Percentiles rank a stretch among this genome's conserved stretches.
phyloP scores from a whole-genome alignment of 768 basidiomycete species.

The Flagelloscypha sp. region DNA sequence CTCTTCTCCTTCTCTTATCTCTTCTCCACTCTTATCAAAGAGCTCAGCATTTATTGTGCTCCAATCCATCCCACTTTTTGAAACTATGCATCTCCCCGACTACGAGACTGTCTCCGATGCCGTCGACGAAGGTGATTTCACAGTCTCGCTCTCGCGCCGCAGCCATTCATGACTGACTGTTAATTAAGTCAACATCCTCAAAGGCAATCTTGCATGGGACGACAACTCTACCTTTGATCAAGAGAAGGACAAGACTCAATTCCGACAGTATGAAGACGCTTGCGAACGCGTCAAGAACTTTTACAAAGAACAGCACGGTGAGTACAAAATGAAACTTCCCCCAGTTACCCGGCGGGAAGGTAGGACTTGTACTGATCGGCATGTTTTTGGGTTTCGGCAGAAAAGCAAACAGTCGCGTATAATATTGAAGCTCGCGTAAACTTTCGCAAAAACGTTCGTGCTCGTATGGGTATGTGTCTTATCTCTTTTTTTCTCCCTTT shows the following conservation, averaged over 20 bases:
- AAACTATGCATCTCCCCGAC: too few relatives aligned
- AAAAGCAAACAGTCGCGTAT: constrained; percentile 82
- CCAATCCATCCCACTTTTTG: too few relatives aligned
- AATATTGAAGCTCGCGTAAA: constrained; percentile 72
- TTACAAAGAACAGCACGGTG: constrained; percentile 75
- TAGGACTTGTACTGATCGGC: too few relatives aligned
- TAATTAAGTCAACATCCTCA: constrained; percentile 56
- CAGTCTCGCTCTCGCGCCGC: background rate
- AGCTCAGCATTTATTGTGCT: too few relatives aligned
- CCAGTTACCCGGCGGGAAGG: too few relatives aligned
- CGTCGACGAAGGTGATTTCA: constrained; percentile 35
- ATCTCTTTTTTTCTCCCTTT: background rate
- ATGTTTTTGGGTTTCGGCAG: too few relatives aligned
- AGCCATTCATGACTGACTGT: background rate
- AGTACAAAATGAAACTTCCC: too few relatives aligned
- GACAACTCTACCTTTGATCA: constrained; percentile 50
- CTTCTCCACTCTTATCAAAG: too few relatives aligned
- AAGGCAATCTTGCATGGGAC: constrained; percentile 48
- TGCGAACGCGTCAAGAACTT: constrained; percentile 73
- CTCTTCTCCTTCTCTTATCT: too few relatives aligned
- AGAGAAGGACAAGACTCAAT: constrained; percentile 55
- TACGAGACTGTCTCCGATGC: constrained; percentile 41
- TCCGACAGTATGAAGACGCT: constrained; percentile 67
- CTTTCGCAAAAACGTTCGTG: constrained; percentile 58
- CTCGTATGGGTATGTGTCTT: constrained; percentile 56